phyloP scores from a whole-genome alignment of 495 filamentous ascomycete species.

The Tuber aestivum region DNA sequence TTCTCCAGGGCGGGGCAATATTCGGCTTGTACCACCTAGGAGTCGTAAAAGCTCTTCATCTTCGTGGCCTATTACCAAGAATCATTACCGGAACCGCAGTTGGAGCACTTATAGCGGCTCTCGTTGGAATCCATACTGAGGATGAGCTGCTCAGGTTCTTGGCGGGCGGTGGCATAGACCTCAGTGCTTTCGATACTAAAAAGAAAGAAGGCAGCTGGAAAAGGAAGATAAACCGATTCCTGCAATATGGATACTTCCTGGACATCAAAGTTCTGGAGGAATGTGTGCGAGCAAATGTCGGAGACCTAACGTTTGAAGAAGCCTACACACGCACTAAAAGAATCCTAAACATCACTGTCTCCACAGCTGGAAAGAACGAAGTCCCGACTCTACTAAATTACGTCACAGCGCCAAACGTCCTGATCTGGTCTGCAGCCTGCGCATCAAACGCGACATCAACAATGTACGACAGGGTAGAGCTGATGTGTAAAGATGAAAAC shows the following conservation, averaged over 20 bases:
- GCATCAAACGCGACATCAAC: slow-evolving; percentile 80
- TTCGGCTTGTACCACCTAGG: slow-evolving; percentile 90
- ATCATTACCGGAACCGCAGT: slow-evolving; percentile 90
- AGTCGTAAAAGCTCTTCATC: slow-evolving; percentile 80
- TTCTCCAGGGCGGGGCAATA: slow-evolving; percentile 84
- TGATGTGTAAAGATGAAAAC: slow-evolving; percentile 70
- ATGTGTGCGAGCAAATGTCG: slow-evolving; percentile 77
- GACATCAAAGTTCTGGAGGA: slow-evolving; percentile 77
- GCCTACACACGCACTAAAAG: slow-evolving; percentile 80
- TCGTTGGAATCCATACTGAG: slow-evolving; percentile 83
- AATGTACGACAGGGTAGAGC: slow-evolving; percentile 46
- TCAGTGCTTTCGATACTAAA: slow-evolving; percentile 65
- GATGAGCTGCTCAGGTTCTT: slow-evolving; percentile 74
- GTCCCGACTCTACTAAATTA: slow-evolving; percentile 86
- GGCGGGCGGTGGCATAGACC: slow-evolving; percentile 70
- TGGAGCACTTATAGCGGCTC: slow-evolving; percentile 81
- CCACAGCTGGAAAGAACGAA: slow-evolving; percentile 63
- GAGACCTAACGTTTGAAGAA: slow-evolving; percentile 89
- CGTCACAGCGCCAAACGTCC: slow-evolving; percentile 86
- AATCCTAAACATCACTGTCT: slow-evolving; percentile 87
- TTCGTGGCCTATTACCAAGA: slow-evolving; percentile 74
- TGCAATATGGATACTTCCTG: slow-evolving; percentile 72
- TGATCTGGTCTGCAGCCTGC: slow-evolving; percentile 89
- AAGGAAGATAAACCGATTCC: slow-evolving; percentile 54
- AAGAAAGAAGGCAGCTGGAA: slow-evolving; percentile 23